phyloP scores from a whole-genome alignment of 106 monocot species.

The Acanthochlamys bracteata region DNA sequence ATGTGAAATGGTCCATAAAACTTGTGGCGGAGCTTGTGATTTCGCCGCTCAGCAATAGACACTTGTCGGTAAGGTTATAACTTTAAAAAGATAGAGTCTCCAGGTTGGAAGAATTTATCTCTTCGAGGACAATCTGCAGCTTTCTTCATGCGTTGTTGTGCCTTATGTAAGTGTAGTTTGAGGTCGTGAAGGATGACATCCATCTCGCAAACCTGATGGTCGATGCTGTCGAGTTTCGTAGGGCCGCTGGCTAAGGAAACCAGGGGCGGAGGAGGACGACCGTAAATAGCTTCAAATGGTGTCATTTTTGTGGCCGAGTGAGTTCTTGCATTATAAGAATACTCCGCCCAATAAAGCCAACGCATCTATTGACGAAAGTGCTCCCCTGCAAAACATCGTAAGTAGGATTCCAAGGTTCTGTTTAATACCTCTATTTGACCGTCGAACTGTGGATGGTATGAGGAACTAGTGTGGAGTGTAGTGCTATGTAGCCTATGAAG shows the following conservation, averaged over 20 bases:
- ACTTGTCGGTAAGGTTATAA: background rate
- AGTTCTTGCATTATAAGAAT: background rate
- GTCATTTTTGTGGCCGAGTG: background rate
- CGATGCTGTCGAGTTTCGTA: background rate
- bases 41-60: background rate
- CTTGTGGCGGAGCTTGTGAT: background rate
- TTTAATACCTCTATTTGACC: background rate
- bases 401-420: too few species aligned
- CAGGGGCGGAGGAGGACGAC: background rate
- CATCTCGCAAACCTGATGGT: background rate
- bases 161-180: background rate
- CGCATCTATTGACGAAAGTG: too few species aligned
- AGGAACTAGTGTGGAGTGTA: background rate
- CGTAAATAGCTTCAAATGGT: constrained; percentile 1
- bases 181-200: background rate
- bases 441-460: background rate
- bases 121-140: background rate
- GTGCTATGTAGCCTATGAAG: background rate
- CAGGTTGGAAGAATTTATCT: background rate
- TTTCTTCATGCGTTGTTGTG: background rate
- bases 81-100: background rate
- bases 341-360: background rate
- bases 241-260: background rate
- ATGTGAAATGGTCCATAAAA: background rate
- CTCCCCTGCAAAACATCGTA: background rate